Conservation (phyloP, 176 grass and related monocot genomes). For the Zoysia japonica region DNA sequence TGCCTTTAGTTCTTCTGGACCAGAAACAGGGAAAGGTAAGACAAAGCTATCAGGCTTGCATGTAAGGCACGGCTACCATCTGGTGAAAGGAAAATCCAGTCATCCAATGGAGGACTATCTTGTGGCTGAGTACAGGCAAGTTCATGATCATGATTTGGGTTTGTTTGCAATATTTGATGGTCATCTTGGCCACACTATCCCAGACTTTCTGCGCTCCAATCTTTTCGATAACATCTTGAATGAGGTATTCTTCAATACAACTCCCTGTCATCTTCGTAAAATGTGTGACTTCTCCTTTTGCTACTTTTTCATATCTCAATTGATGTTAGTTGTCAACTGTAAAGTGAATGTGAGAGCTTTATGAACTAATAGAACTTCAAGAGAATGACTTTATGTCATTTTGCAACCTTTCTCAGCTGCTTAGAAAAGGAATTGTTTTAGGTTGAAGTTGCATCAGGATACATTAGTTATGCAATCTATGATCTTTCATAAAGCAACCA, state of each 20-base stretch:
- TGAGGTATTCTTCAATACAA: slow-evolving; percentile 57
- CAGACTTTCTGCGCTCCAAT: slow-evolving; percentile 68
- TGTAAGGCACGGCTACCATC: slow-evolving; percentile 81
- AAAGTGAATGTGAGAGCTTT: slow-evolving; percentile 23
- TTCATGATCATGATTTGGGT: slow-evolving; percentile 61
- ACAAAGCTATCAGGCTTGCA: slow-evolving; percentile 69
- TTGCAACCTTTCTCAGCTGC: neutral
- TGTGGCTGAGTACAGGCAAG: slow-evolving; percentile 81
- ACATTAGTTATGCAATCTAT: neutral
- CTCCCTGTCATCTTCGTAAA: slow-evolving; percentile 14
- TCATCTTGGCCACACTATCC: slow-evolving; percentile 79
- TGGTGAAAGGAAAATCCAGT: slow-evolving; percentile 89
- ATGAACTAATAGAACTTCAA: neutral
- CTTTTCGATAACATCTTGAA: slow-evolving; percentile 92
- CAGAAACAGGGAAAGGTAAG: slow-evolving; percentile 90
- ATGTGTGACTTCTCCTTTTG: neutral
- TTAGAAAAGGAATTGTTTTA: neutral
- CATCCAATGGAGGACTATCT: slow-evolving; percentile 95
- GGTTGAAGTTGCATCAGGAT: slow-evolving; percentile 4
- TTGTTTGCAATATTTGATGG: slow-evolving; percentile 96
- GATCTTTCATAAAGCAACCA: neutral
- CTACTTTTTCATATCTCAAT: slow-evolving; percentile 1
- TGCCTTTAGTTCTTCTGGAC: slow-evolving; percentile 68
- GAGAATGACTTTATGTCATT: neutral
- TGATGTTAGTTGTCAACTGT: slow-evolving; percentile 8